Percentiles rank a stretch among this genome's conserved stretches.
Conservation (phyloP, 2,329 filamentous ascomycete genomes). For the Dendrostoma leiphaemia region DNA sequence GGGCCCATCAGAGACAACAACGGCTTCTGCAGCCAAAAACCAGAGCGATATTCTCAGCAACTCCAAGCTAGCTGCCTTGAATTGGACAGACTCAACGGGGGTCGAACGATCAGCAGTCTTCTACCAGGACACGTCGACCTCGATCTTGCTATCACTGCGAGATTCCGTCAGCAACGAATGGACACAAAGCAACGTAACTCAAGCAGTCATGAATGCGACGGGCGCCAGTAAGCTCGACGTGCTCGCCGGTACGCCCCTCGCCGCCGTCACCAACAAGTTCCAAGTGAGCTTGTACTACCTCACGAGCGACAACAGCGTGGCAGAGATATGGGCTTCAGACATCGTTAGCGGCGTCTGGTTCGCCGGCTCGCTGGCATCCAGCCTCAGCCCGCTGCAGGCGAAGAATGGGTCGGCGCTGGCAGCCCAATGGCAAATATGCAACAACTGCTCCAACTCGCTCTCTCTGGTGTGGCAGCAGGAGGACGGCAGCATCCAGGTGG, state of each 20-base stretch:
- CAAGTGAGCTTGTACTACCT: constrained; percentile 14
- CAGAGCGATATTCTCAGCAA: neutral
- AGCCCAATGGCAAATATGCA: constrained; percentile 11
- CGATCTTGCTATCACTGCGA: neutral
- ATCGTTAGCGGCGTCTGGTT: neutral
- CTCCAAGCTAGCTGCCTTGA: constrained; percentile 6
- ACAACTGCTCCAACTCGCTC: constrained; percentile 7
- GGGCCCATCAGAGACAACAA: too few species aligned
- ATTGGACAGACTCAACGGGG: constrained; percentile 7
- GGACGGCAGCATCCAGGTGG: neutral
- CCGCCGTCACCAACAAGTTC: constrained; percentile 3
- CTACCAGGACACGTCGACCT: constrained; percentile 3
- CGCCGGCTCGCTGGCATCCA: neutral
- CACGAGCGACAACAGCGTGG: constrained; percentile 1
- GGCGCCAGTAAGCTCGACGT: neutral
- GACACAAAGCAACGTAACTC: constrained; percentile 10
- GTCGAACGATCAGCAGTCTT: neutral
- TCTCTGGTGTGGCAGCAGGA: constrained; percentile 1
- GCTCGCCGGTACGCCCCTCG: constrained; percentile 2
- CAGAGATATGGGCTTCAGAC: constrained; percentile 7
- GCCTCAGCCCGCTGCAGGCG: neutral
- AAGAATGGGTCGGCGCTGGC: constrained; percentile 2
- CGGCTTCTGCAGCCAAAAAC: neutral
- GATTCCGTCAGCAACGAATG: constrained; percentile 9
- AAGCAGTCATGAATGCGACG: constrained; percentile 4